Conservation (phyloP, 495 filamentous ascomycete genomes). For the Xylaria sp. region DNA sequence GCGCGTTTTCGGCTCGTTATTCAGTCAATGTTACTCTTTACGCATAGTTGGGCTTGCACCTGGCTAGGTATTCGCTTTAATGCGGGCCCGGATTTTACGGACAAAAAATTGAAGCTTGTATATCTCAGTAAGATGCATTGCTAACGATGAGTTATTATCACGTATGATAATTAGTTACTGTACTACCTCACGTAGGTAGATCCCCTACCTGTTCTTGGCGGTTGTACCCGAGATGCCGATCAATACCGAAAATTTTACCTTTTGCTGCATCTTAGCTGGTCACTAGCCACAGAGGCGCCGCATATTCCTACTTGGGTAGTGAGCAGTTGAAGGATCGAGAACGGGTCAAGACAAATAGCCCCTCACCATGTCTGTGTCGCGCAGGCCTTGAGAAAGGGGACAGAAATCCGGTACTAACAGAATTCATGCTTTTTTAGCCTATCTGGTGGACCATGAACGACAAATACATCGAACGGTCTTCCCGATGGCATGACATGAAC, state of each 20-base stretch:
- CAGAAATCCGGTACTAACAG: slow-evolving; percentile 13
- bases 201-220: background rate
- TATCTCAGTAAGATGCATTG: slow-evolving; percentile 1
- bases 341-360: slow-evolving; percentile 13
- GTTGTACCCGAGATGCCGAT: slow-evolving; percentile 17
- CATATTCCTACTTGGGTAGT: background rate
- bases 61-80: slow-evolving; percentile 4
- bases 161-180: background rate
- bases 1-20: background rate
- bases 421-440: background rate
- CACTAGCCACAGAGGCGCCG: slow-evolving; percentile 22
- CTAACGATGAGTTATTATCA: slow-evolving; percentile 14
- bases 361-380: background rate
- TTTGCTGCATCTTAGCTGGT: background rate
- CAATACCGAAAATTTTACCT: background rate
- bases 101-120: background rate
- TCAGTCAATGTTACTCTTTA: background rate
- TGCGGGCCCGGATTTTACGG: background rate
- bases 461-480: slow-evolving; percentile 19
- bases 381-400: slow-evolving; percentile 6
- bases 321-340: slow-evolving; percentile 16
- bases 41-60: background rate
- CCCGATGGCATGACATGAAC: slow-evolving; percentile 21
- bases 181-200: too few relatives aligned
- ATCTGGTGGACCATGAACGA: slow-evolving; percentile 9